phyloP scores from a whole-genome alignment of 345 rosid genomes.

The Citrus reticulata region DNA sequence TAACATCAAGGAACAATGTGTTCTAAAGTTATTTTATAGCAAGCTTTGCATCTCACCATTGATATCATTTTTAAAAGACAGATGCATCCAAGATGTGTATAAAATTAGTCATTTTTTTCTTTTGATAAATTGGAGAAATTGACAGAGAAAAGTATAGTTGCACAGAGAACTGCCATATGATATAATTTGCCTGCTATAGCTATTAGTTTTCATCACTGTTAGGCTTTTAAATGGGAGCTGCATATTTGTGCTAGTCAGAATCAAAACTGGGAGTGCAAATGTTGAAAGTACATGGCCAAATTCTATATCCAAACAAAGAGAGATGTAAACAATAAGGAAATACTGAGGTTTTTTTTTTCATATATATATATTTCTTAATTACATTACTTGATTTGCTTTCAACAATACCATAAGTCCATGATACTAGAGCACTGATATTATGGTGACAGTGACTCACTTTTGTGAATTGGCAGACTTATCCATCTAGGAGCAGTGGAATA shows the following conservation, averaged over 20 bases:
- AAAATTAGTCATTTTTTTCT: neutral
- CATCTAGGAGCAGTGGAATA: constrained; percentile 93
- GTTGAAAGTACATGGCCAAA: neutral
- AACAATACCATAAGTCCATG: neutral
- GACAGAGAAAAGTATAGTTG: neutral
- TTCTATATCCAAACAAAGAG: neutral
- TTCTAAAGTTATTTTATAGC: neutral
- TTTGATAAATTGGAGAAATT: neutral
- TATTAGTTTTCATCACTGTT: neutral
- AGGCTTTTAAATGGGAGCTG: neutral
- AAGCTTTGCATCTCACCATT: neutral
- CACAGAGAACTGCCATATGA: neutral
- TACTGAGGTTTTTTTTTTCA: too few species aligned
- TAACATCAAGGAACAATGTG: neutral
- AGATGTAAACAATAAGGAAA: neutral
- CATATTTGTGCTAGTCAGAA: neutral
- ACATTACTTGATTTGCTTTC: constrained; percentile 4
- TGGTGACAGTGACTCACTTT: constrained; percentile 31
- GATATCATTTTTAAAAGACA: neutral
- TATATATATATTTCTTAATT: neutral
- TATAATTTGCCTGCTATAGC: neutral
- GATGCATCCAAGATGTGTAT: neutral
- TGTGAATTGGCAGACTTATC: constrained; percentile 46
- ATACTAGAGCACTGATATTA: neutral
- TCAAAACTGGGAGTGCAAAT: neutral